Base-by-base conservation (phyloP, 371 early-diverging fungal species). In the Dipsacomyces acuminosporus region DNA sequence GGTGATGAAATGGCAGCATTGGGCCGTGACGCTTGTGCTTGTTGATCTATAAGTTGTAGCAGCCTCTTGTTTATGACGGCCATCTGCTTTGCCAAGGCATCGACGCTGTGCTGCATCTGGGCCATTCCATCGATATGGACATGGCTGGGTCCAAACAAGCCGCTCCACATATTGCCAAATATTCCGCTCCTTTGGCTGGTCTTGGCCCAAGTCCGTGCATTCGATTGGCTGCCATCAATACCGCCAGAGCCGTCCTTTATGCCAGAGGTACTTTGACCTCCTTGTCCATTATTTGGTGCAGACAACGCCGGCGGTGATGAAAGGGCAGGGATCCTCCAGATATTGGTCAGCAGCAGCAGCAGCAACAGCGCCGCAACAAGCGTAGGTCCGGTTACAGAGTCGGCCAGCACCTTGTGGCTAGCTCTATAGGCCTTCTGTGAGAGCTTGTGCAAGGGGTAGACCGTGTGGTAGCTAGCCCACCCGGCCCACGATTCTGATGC, bases 401-500 rank as follows among this genome's bases (percentile, higher is more conserved):
- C 61, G 1, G 64, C 23, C 34, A 59, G 9, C 22, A 47, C 24
- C 22, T 6, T 26, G 1, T 25, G 18, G 17, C 22, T 8, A 0
- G 26, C n/a, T 1, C 48, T 48, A 2, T 30, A 22, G 0, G 23
- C 13, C 40, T 14, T 18, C 3, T 49, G 54, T 33, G 40, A 20
- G 8, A 22, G 36, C n/a, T 47, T 18, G 25, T n/a, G 17, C 26
- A 48, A n/a, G 1, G 62, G 57, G 22, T 57, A 56, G 22, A 52
- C 57, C 18, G 57, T 18, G 34, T 55, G 43, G 41, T 51, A 51
- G 44, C 48, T n/a, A 9, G 40, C 21, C 64, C 64, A 64, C 22
- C 64, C 64, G 8, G 20, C 43, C 61, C 56, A 51, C 19, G 61
- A 56, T 21, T 26, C 50, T 1, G 15, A 30, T 15, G 64, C 64